phyloP scores from a whole-genome alignment of 2,329 filamentous ascomycete species.

The Penicillium concentricum region DNA sequence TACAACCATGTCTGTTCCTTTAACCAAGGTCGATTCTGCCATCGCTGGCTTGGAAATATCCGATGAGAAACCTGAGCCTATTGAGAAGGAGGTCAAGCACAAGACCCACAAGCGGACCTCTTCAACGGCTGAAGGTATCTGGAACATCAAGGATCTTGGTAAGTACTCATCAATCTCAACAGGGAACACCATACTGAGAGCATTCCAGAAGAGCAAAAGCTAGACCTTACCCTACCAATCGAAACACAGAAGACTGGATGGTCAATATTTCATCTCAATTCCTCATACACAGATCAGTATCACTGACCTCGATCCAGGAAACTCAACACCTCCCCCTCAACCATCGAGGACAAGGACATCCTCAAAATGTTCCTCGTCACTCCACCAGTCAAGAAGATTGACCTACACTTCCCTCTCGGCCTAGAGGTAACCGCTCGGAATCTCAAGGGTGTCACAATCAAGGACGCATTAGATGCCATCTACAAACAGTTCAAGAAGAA shows the following conservation, averaged over 20 bases:
- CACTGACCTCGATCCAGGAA: conserved; percentile 62
- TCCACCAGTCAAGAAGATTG: conserved; percentile 89
- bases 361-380: conserved; percentile 78
- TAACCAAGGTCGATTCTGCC: conserved; percentile 89
- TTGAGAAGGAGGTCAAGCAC: conserved; percentile 42
- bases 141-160: conserved; percentile 86
- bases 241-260: conserved; percentile 39
- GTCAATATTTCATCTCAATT: conserved; percentile 17
- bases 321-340: conserved; percentile 79
- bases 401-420: conserved; percentile 85
- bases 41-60: conserved; percentile 73
- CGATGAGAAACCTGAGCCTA: conserved; percentile 53
- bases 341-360: conserved; percentile 77
- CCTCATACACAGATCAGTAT: not conserved
- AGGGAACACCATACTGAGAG: not conserved
- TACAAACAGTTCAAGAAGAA: conserved; percentile 97
- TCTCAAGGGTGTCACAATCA: conserved; percentile 92
- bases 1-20: conserved; percentile 58
- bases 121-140: conserved; percentile 70
- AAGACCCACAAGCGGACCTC: conserved; percentile 66
- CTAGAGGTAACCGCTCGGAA: conserved; percentile 87
- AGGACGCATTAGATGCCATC: conserved; percentile 93
- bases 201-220: conserved; percentile 29
- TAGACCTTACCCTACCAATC: conserved; percentile 35
- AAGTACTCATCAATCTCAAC: conserved; percentile 38